Evolutionary conservation across 305 asterid species (phyloP), one percentile per base, ranked within the genome.

Genomic region (Nicotiana rustica): DNA sequence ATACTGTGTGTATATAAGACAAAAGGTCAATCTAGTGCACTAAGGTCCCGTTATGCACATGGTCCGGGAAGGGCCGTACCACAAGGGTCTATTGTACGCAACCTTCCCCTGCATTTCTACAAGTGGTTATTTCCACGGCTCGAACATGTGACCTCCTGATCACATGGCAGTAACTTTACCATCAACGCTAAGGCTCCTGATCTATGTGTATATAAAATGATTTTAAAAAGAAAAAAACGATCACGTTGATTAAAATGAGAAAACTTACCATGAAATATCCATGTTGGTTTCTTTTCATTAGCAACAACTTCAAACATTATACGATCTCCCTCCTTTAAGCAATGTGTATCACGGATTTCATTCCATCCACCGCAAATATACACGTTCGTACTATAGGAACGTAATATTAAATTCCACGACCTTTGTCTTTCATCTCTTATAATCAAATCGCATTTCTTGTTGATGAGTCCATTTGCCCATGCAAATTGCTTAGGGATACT

Each of bases 281-380:
- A 69, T 69, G 44, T 69, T 38, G 33, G 73, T 25, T 77, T 57
- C 1, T 57, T 1, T 60, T 66, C 68, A 31, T 6, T 4, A 6
- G 14, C 10, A 77, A 77, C 31, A n/a, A 77, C 35, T 12, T 77
- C 69, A 35, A 77, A 77, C 69, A 41, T 18, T 18, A 70, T 19
- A n/a, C 6, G 4, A 12, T 81, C 79, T 49, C 83, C 69, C 49
- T 29, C 59, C 64, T 55, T 67, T 5, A 81, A 73, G 59, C 29
- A 41, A 67, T 81, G 55, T n/a, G 78, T 38, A 29, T 9, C 35
- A 6, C 67, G 19, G 52, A 81, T 47, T n/a, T 66, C 2, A 5
- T 14, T 3, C 83, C 83, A 80, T 17, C 83, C 78, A 25, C 6
- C 0, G 29, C 12, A 7, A 8, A 52, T 13, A 17, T 3, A 47